Evolutionary conservation across 202 grass and related monocot species (phyloP).

Genomic region (Musa balbisiana): DNA sequence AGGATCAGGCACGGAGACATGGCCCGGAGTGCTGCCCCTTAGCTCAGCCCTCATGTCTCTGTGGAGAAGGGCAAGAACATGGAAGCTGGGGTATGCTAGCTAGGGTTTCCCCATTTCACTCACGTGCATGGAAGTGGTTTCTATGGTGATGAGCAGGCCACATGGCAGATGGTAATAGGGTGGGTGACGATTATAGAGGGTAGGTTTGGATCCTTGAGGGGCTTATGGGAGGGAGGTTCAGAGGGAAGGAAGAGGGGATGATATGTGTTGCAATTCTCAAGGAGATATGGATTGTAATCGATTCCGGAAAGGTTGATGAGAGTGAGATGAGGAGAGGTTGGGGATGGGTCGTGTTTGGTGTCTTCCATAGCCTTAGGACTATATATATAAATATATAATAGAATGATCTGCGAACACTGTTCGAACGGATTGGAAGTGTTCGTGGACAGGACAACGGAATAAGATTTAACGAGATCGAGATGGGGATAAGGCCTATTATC

Average conservation of each 20-base stretch:
- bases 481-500: neutral
- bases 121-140: slow-evolving; percentile 14
- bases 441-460: neutral
- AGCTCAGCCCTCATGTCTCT: slow-evolving; percentile 9
- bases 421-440: neutral
- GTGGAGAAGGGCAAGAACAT: neutral
- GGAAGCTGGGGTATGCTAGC: too few relatives aligned
- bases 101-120: neutral
- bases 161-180: neutral
- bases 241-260: neutral
- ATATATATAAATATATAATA: neutral
- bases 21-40: neutral
- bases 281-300: neutral
- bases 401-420: neutral
- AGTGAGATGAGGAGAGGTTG: neutral
- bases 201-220: neutral
- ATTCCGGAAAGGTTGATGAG: too few relatives aligned
- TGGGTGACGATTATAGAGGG: neutral
- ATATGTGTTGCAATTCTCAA: neutral
- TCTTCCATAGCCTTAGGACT: neutral
- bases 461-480: neutral
- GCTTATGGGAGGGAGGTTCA: too few relatives aligned
- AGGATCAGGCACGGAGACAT: neutral
- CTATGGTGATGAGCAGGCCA: slow-evolving; percentile 4
- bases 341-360: neutral